Base-by-base conservation (phyloP, 176 grass and related monocot species). In the Avena atlantica region DNA sequence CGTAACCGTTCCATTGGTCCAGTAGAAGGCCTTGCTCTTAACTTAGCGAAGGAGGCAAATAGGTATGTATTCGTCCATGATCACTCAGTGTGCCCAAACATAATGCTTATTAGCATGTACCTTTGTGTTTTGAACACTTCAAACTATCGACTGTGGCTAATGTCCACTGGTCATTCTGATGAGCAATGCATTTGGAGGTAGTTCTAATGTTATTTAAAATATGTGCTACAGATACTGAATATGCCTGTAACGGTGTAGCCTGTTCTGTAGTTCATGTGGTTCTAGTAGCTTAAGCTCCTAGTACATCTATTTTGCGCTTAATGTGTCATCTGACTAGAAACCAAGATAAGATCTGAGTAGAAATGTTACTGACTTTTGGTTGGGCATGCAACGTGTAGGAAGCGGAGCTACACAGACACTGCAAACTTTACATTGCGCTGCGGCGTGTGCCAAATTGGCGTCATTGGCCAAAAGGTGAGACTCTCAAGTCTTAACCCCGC, bases 371-470 rank as follows among this genome's bases (percentile, higher is more conserved):
- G 68, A 80, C 50, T 57, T 12, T 15, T 81, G 44, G 40, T 55
- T 85, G 52, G 37, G 19, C 81, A 78, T 74, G 57, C 58, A 24
- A 74, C 50, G 63, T 86, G 78, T 27, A 98, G 97, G 81, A 96
- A 86, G 91, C 91, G 97, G 85, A 96, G 83, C 91, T 98, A 91
- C 74, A 98, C 97, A 10, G 92, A 98, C 84, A 96, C 92, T 14
- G 67, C 90, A 16, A 94, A 91, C 83, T 98, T 98, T 86, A 96
- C 92, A n/a, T 80, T 98, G 79, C 88, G 94, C 17, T 98, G 97
- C 3, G 92, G 94, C 21, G 92, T 96, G 73, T 98, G 97, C 86
- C 97, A 96, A 91, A 92, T 95, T 36, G 97, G 94, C 9, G 92
- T 99, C 16, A 79, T 94, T 55, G 94, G 97, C 56, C 94, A 99